phyloP scores from a whole-genome alignment of 495 filamentous ascomycete species.

The Bathelium albidoporum region DNA sequence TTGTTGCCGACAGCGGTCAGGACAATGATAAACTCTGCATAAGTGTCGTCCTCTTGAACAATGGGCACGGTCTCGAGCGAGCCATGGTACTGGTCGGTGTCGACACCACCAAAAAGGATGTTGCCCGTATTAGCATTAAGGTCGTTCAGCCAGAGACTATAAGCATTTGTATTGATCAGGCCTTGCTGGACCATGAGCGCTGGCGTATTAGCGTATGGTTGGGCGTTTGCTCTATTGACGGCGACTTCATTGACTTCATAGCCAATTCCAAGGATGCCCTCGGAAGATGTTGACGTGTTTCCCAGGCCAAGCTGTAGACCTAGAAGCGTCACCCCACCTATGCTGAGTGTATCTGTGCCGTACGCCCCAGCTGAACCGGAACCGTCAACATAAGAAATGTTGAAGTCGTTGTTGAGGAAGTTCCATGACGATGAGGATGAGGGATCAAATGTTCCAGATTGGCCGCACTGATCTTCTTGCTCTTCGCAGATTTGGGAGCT shows the following conservation, averaged over 20 bases:
- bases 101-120: conserved; percentile 87
- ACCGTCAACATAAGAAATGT: conserved; percentile 86
- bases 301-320: conserved; percentile 81
- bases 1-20: conserved; percentile 53
- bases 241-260: conserved; percentile 75
- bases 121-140: conserved; percentile 57
- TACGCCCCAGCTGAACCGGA: conserved; percentile 76
- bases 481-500: conserved; percentile 41
- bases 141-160: conserved; percentile 83
- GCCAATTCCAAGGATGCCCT: conserved; percentile 89
- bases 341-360: conserved; percentile 61
- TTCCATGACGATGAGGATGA: conserved; percentile 72
- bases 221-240: conserved; percentile 47
- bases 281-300: conserved; percentile 55
- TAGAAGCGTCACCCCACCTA: conserved; percentile 52
- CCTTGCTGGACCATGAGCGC: conserved; percentile 58
- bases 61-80: conserved; percentile 67
- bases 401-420: conserved; percentile 68
- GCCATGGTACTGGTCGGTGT: conserved; percentile 68
- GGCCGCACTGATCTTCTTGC: conserved; percentile 21
- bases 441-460: conserved; percentile 43
- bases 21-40: conserved; percentile 72
- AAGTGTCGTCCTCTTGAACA: conserved; percentile 29
- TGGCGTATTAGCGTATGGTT: conserved; percentile 70
- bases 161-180: conserved; percentile 69